These are phyloP conservation scores for Hymenoscyphus fructigenus DNA, from an alignment of 2,329 filamentous ascomycete species.

Conservation along the genomic window DNA sequence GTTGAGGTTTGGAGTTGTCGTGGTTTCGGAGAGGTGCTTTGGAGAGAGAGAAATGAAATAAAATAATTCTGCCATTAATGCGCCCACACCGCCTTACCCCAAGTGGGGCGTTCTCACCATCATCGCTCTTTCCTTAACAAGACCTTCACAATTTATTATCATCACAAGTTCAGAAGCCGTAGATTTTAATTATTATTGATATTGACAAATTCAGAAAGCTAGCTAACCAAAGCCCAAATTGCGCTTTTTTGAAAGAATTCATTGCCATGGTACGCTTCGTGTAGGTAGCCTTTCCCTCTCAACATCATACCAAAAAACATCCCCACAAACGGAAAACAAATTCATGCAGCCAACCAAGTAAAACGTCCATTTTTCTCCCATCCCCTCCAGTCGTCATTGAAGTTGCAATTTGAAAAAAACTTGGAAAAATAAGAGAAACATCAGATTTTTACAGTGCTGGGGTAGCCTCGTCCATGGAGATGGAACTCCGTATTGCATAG, in stretches of 20 bases:
- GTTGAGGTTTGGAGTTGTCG: constrained; percentile 10
- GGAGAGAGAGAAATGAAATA: constrained; percentile 6
- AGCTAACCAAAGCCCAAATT: constrained; percentile 7
- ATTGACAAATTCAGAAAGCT: constrained; percentile 3
- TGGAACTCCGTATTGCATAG: constrained; percentile 30
- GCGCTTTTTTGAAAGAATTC: constrained; percentile 17
- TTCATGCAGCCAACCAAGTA: constrained; percentile 17
- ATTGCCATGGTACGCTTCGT: constrained; percentile 27
- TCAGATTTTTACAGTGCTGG: constrained; percentile 2
- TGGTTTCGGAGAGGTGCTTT: constrained; percentile 3
- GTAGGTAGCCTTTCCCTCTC: constrained; percentile 10
- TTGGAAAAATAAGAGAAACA: constrained; percentile 30
- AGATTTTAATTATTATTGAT: constrained; percentile 2
- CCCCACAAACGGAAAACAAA: not conserved
- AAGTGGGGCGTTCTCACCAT: not conserved
- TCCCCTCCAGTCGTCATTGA: constrained; percentile 6
- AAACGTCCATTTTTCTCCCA: constrained; percentile 18
- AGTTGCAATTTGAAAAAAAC: constrained; percentile 30
- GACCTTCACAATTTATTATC: not conserved
- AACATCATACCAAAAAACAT: constrained; percentile 22
- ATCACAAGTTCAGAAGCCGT: not conserved
- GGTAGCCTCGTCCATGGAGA: constrained; percentile 22
- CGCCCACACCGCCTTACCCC: not conserved
- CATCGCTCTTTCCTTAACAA: not conserved
- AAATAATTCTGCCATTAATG: constrained; percentile 3